These are phyloP conservation scores for Scleroderma bovista DNA, from an alignment of 768 basidiomycete species.

Conservation along the genomic window DNA sequence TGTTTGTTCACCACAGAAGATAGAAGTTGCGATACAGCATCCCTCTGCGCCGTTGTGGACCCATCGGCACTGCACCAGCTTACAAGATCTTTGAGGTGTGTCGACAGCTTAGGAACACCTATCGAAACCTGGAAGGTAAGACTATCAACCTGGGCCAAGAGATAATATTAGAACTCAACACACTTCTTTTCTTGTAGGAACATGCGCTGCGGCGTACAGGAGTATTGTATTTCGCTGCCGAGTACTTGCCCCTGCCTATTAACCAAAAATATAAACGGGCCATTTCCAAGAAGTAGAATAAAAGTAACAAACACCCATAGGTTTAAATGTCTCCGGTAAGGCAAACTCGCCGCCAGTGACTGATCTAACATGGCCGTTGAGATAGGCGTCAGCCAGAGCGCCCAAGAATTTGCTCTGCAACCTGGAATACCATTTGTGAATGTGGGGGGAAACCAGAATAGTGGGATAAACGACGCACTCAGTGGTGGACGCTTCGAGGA, in stretches of 20 bases:
- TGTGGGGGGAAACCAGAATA: not conserved
- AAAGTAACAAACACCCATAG: constrained; percentile 44
- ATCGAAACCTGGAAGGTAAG: constrained; percentile 40
- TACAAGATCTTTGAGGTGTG: constrained; percentile 50
- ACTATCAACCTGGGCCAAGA: not conserved
- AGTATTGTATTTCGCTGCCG: constrained; percentile 59
- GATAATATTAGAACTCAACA: not conserved
- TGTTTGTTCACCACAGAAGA: constrained; percentile 78
- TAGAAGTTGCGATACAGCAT: constrained; percentile 51
- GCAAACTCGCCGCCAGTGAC: constrained; percentile 54
- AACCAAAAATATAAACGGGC: not conserved
- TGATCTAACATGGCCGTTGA: constrained; percentile 38
- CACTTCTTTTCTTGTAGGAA: constrained; percentile 68
- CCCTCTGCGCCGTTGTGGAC: constrained; percentile 46
- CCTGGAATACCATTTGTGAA: constrained; percentile 25
- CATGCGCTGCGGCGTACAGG: constrained; percentile 61
- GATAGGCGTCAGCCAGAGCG: constrained; percentile 35
- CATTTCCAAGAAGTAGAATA: not conserved
- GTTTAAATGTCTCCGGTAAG: constrained; percentile 33
- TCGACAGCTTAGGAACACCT: constrained; percentile 42
- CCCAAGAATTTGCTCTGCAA: constrained; percentile 56
- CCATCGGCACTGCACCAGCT: constrained; percentile 52
- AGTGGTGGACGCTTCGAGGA: constrained; percentile 56
- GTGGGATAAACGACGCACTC: constrained; percentile 47
- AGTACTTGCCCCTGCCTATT: constrained; percentile 13